phyloP scores from a whole-genome alignment of 495 filamentous ascomycete species.

The Tuber aestivum region DNA sequence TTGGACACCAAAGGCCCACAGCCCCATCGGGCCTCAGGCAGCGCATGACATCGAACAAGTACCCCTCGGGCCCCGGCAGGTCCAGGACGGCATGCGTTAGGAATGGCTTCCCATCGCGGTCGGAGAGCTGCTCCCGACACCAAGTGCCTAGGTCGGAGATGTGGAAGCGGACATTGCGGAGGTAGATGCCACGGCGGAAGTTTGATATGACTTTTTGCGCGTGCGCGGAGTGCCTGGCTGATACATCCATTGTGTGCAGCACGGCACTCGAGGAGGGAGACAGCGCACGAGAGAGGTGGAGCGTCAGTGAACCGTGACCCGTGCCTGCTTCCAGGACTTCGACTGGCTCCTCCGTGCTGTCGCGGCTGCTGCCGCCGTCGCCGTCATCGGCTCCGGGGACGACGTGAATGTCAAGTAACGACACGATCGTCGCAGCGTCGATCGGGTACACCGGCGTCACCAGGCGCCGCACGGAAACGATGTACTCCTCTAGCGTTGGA shows the following conservation, averaged over 20 bases:
- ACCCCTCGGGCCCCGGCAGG: conserved; percentile 56
- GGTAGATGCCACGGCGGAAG: conserved; percentile 66
- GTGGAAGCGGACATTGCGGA: conserved; percentile 62
- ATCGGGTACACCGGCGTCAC: conserved; percentile 73
- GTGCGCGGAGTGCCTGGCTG: conserved; percentile 52
- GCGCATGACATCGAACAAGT: conserved; percentile 54
- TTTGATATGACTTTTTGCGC: conserved; percentile 57
- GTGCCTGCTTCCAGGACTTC: conserved; percentile 80
- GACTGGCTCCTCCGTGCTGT: conserved; percentile 40
- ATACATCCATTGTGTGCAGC: conserved; percentile 65
- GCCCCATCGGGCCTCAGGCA: conserved; percentile 58
- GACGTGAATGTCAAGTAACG: conserved; percentile 66
- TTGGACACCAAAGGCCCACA: conserved; percentile 65
- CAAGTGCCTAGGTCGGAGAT: conserved; percentile 59
- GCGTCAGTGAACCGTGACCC: conserved; percentile 68
- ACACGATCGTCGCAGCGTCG: conserved; percentile 66
- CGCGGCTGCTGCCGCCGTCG: conserved; percentile 8
- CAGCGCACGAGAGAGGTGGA: conserved; percentile 66
- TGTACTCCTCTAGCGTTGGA: conserved; percentile 67
- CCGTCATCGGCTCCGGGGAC: conserved; percentile 32
- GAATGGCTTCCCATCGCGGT: conserved; percentile 52
- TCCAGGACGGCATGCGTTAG: conserved; percentile 64
- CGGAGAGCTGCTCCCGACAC: conserved; percentile 50
- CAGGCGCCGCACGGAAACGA: conserved; percentile 55
- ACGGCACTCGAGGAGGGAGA: conserved; percentile 51